Percentiles rank a stretch among this genome's conserved stretches.
Evolutionary conservation across 164 flowering plant species (phyloP).

Genomic region (Nymphaea colorata): DNA sequence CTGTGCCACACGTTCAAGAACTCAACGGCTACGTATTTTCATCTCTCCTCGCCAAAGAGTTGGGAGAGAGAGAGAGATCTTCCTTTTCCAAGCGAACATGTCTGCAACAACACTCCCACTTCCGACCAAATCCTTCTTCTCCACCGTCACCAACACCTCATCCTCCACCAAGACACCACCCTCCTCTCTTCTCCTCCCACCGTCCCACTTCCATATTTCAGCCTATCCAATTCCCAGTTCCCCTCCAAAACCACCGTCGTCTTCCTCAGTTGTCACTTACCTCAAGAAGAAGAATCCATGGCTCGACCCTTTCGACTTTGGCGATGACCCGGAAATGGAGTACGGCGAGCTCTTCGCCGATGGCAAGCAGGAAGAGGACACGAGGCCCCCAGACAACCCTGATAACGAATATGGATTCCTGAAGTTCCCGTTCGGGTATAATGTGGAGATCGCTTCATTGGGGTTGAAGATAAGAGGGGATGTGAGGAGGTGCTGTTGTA

Average conservation of each 20-base stretch:
- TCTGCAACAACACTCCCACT: neutral
- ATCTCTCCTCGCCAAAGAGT: neutral
- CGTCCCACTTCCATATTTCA: neutral
- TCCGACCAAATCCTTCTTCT: neutral
- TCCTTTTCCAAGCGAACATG: neutral
- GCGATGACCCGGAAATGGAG: conserved; percentile 67
- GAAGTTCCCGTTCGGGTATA: conserved; percentile 68
- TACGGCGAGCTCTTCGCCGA: conserved; percentile 51
- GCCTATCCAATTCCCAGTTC: neutral
- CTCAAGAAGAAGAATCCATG: conserved; percentile 60
- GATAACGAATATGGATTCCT: conserved; percentile 77
- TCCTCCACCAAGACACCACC: neutral
- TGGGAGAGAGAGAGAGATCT: neutral
- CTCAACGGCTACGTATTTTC: neutral
- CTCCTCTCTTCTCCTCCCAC: neutral
- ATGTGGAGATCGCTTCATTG: conserved; percentile 60
- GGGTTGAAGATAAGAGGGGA: conserved; percentile 69
- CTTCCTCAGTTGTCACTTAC: conserved; percentile 5
- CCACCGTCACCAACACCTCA: neutral
- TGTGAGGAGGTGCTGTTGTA: conserved; percentile 74
- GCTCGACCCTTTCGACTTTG: conserved; percentile 80
- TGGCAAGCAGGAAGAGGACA: conserved; percentile 88
- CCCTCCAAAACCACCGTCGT: neutral
- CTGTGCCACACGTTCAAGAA: neutral
- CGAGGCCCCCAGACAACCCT: conserved; percentile 67